Percentiles rank a stretch among this genome's conserved stretches.
These are phyloP conservation scores for Dalbergia cultrata DNA, from an alignment of 306 rosid genomes.

Conservation along the genomic window DNA sequence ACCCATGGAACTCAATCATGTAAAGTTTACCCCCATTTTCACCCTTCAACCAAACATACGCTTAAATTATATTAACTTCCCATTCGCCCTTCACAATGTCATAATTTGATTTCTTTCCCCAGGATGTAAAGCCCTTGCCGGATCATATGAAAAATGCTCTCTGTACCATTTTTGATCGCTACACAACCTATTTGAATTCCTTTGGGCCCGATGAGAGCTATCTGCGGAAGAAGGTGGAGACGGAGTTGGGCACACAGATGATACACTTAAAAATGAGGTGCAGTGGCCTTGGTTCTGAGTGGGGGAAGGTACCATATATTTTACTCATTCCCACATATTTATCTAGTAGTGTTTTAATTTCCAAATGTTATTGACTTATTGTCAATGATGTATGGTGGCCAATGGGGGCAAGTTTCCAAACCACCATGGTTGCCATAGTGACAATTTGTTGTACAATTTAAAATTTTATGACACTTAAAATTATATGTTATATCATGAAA, in stretches of 20 bases:
- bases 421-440: conserved; percentile 1
- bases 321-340: conserved; percentile 13
- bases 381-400: conserved; percentile 18
- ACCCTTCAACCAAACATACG: too few relatives aligned
- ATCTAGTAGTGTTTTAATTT: conserved; percentile 28
- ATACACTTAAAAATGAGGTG: conserved; percentile 94
- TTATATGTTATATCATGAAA: too few relatives aligned
- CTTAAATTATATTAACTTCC: conserved; percentile 9
- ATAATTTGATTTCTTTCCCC: conserved; percentile 39
- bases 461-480: not conserved
- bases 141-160: conserved; percentile 70
- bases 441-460: not conserved
- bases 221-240: conserved; percentile 93
- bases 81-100: conserved; percentile 21
- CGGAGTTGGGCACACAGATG: conserved; percentile 87
- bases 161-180: conserved; percentile 66
- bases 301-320: conserved; percentile 85
- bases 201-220: conserved; percentile 84
- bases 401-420: conserved; percentile 22
- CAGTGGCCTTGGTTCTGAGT: conserved; percentile 79
- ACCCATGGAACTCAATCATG: too few relatives aligned
- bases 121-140: conserved; percentile 79
- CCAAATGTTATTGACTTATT: conserved; percentile 15
- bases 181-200: conserved; percentile 80
- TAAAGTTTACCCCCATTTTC: too few relatives aligned